These are phyloP conservation scores for Coemansia sp. DNA, from an alignment of 192 early-diverging fungal species.

Conservation along the genomic window DNA sequence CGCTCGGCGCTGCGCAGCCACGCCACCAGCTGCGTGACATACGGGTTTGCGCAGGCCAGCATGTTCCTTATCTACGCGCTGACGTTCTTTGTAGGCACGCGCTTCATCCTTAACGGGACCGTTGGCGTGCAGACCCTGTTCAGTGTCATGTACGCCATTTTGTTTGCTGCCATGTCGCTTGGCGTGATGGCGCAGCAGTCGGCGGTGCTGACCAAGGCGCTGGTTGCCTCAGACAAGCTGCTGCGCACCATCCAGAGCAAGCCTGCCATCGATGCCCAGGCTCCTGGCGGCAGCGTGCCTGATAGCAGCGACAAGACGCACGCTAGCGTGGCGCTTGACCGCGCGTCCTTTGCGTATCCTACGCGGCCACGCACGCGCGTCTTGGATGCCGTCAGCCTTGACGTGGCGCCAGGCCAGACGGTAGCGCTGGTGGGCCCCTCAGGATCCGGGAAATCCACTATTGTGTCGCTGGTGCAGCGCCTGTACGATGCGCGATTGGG, in stretches of 20 bases:
- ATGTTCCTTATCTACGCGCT: slow-evolving; percentile 76
- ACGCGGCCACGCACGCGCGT: slow-evolving; percentile 63
- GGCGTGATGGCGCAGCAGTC: slow-evolving; percentile 70
- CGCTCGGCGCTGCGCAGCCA: slow-evolving; percentile 65
- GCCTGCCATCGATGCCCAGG: slow-evolving; percentile 61
- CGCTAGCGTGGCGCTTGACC: slow-evolving; percentile 17
- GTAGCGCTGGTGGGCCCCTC: slow-evolving; percentile 87
- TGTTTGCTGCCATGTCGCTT: slow-evolving; percentile 69
- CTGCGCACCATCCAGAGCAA: slow-evolving; percentile 73
- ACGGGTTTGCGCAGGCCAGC: slow-evolving; percentile 71
- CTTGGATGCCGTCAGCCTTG: slow-evolving; percentile 60
- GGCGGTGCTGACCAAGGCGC: slow-evolving; percentile 78
- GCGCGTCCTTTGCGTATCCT: slow-evolving; percentile 67
- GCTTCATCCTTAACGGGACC: slow-evolving; percentile 59
- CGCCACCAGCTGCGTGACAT: slow-evolving; percentile 68
- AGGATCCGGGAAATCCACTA: slow-evolving; percentile 83
- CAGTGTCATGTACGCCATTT: slow-evolving; percentile 74
- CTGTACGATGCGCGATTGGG: slow-evolving; percentile 78
- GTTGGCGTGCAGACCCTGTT: slow-evolving; percentile 61
- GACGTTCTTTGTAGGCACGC: slow-evolving; percentile 75
- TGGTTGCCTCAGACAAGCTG: slow-evolving; percentile 73
- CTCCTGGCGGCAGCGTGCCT: slow-evolving; percentile 48
- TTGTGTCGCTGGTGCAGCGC: slow-evolving; percentile 68
- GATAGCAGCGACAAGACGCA: slow-evolving; percentile 20
- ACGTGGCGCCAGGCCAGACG: slow-evolving; percentile 63